Base-by-base conservation (phyloP, 305 asterid genomes). In the Ilex paraguariensis region DNA sequence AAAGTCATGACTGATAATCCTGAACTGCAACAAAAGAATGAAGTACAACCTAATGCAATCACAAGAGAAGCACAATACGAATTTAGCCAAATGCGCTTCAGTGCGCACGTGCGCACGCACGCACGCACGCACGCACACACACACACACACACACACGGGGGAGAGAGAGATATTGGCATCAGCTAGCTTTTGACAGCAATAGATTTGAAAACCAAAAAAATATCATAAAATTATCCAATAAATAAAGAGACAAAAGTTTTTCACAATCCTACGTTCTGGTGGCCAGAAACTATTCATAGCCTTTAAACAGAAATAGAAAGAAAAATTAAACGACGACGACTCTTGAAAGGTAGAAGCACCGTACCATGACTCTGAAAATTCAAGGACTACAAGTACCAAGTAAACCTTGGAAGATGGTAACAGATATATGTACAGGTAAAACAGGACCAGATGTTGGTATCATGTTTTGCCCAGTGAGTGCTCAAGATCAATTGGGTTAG, bases 381-480 rank as follows among this genome's bases (percentile, higher is more conserved):
- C 77, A 76, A 15, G 55, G 63, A 61, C 75, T 67, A 71, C 78
- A 72, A 72, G 77, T 68, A 74, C 73, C 79, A n/a, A 70, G 63
- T 62, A 64, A 60, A 71, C 75, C 82, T 70, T 72, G 40, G 90
- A 88, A 77, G 36, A 58, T 65, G 81, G 82, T 77, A 83, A 74
- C 81, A 71, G 66, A 71, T 56, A 76, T 79, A 82, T 83, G 73
- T 80, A 88, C 91, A 84, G 53, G 71, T 62, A 62, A 86, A 73
- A 77, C 74, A 17, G 71, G 81, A 79, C 75, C 84, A 68, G 65
- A 69, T 93, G 84, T 93, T 93, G 70, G 99, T 90, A 42, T 97
- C 99, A 62, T 93, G 99, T 71, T 93, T 93, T 10, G 99, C 99
- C 99, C 99, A 93, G 70, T 90, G 90, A 75, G 87, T 81, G 89